Evolutionary conservation across 2,329 filamentous ascomycete genomes (phyloP).

Genomic region (Elsinoe batatas): DNA sequence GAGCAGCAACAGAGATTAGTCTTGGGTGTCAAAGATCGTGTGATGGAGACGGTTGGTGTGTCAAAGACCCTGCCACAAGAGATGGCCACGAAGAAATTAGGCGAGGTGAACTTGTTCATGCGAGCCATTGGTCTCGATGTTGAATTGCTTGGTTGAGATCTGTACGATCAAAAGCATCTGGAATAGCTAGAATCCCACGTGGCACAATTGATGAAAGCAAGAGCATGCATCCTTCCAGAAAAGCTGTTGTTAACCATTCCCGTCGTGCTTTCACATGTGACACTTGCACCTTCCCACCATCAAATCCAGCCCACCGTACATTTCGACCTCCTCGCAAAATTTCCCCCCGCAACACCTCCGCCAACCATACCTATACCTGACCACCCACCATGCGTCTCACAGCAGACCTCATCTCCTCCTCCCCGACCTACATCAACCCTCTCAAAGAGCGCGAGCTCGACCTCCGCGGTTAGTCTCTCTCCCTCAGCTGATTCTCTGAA

Average conservation of each 20-base stretch:
- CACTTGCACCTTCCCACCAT: too few species aligned
- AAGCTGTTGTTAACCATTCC: not conserved
- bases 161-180: too few species aligned
- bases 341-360: slow-evolving; percentile 10
- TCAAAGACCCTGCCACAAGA: slow-evolving; percentile 82
- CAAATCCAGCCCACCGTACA: not conserved
- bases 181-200: too few species aligned
- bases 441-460: slow-evolving; percentile 98
- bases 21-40: slow-evolving; percentile 90
- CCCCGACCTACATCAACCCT: slow-evolving; percentile 96
- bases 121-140: slow-evolving; percentile 97
- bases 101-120: slow-evolving; percentile 97
- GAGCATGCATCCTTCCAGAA: not conserved
- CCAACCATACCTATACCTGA: not conserved
- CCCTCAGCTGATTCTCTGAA: slow-evolving; percentile 46
- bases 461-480: slow-evolving; percentile 65
- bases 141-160: slow-evolving; percentile 53
- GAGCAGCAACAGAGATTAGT: slow-evolving; percentile 94
- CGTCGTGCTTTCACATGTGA: not conserved
- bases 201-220: not conserved
- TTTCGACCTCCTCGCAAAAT: slow-evolving; percentile 6
- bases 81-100: slow-evolving; percentile 71
- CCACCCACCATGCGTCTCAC: slow-evolving; percentile 72
- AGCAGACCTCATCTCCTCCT: slow-evolving; percentile 84
- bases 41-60: slow-evolving; percentile 86